These are phyloP conservation scores for Tylopilus vinaceipallidus DNA, from an alignment of 768 basidiomycete species.

Conservation along the genomic window DNA sequence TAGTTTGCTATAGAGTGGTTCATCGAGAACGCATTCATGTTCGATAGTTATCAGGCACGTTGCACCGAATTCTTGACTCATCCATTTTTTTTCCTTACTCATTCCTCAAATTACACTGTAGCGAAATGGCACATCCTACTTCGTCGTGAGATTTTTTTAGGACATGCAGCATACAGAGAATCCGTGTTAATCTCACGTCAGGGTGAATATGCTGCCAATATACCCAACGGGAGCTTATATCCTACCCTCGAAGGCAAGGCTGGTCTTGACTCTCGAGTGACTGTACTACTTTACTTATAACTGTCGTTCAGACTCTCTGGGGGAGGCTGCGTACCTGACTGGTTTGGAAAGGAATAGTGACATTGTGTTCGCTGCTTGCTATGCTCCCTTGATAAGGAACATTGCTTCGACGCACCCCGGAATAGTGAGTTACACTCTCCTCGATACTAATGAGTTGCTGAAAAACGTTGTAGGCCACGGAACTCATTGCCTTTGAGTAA, in stretches of 20 bases:
- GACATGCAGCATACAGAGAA: neutral
- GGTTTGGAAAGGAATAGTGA: conserved; percentile 59
- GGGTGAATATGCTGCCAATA: conserved; percentile 58
- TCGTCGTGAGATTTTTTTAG: conserved; percentile 26
- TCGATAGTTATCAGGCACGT: conserved; percentile 41
- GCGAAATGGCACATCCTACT: conserved; percentile 60
- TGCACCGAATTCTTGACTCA: neutral
- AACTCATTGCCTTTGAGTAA: conserved; percentile 59
- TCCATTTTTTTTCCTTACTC: neutral
- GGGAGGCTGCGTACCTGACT: conserved; percentile 67
- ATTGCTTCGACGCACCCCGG: conserved; percentile 41
- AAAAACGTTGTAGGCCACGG: conserved; percentile 36
- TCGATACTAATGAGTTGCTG: neutral
- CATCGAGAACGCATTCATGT: conserved; percentile 45
- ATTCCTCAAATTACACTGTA: conserved; percentile 14
- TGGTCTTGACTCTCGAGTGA: neutral
- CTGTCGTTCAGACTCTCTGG: conserved; percentile 38
- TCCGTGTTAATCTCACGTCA: neutral
- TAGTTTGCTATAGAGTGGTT: conserved; percentile 34
- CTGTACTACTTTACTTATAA: neutral
- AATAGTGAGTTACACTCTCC: conserved; percentile 37
- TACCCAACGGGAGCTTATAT: conserved; percentile 47
- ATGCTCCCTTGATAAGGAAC: conserved; percentile 55
- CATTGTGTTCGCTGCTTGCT: conserved; percentile 58
- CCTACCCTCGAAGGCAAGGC: conserved; percentile 50